Base-by-base conservation (phyloP, 331 rosid species). In the Quercus tomentella region DNA sequence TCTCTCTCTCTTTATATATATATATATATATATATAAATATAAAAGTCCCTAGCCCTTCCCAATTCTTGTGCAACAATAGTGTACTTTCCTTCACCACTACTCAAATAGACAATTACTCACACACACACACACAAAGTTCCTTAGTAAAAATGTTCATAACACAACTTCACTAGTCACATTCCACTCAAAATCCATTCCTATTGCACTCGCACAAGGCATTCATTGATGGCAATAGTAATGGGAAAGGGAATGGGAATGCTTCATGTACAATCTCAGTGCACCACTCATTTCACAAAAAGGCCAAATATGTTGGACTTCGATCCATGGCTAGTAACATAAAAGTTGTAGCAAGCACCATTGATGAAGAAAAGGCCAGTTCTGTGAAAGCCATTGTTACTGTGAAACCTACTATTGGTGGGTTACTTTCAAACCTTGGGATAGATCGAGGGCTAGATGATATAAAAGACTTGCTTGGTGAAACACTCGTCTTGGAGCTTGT, bases 401-500 rank as follows among this genome's bases (percentile, higher is more conserved):
- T 88, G 57, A 70, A 77, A 28, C 77, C 23, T 55, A 82, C 91
- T 0, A 89, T 80, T 7, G 89, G 80, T n/a, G 95, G 90, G 5
- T 4, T 87, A 31, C 73, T 90, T 37, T 28, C 89, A 12, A 79
- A 82, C 49, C 2, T 86, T 41, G 85, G 78, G 23, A 0, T 92
- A 4, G 20, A 11, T 1, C 56, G 88, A 81, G 93, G 90, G 7
- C 66, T 87, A 0, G 95, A 90, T 86, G 89, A 86, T 58, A 77
- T 87, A 3, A 76, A 0, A 21, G 97, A 90, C 61, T 3, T 90
- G 51, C 26, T 92, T 0, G 93, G 97, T 8, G 5, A 78, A 73
- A 75, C 91, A 3, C 72, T 92, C 60, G 84, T 74, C 30, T 62
- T 92, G 88, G 93, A 90, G 89, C 89, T 90, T 81, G 80, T 57